Evolutionary conservation across 495 filamentous ascomycete genomes (phyloP).

Genomic region (Usnea hakonensis): DNA sequence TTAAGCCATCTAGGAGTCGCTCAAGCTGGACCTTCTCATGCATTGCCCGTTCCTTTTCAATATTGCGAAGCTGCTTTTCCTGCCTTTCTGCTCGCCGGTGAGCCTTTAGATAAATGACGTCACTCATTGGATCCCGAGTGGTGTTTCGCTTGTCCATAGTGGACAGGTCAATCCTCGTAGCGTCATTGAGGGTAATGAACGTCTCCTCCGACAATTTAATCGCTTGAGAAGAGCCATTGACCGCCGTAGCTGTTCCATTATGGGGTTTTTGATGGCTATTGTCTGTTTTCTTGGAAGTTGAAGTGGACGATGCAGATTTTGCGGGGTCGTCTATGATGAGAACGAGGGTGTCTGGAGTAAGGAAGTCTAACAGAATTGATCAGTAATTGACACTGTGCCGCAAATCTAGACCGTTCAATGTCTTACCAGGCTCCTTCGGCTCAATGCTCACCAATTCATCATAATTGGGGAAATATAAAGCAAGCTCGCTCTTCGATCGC

Average conservation of each 20-base stretch:
- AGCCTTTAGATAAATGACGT: conserved; percentile 56
- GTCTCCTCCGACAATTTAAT: conserved; percentile 25
- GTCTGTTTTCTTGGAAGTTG: conserved; percentile 30
- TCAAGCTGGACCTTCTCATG: conserved; percentile 88
- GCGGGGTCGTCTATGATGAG: conserved; percentile 40
- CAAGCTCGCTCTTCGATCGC: conserved; percentile 78
- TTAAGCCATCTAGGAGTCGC: conserved; percentile 74
- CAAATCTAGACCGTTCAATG: not conserved
- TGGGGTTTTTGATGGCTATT: conserved; percentile 9
- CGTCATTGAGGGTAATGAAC: conserved; percentile 38
- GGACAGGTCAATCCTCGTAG: conserved; percentile 48
- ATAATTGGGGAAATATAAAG: conserved; percentile 82
- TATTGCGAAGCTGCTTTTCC: conserved; percentile 88
- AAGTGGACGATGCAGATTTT: conserved; percentile 25
- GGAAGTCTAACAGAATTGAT: conserved; percentile 31
- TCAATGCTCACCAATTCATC: conserved; percentile 83
- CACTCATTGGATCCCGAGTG: conserved; percentile 59
- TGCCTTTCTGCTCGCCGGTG: conserved; percentile 76
- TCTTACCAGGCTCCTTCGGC: conserved; percentile 64
- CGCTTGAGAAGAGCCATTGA: conserved; percentile 16
- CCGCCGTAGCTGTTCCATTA: not conserved
- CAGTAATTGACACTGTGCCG: not conserved
- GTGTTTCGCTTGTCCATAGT: conserved; percentile 38
- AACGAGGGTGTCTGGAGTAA: conserved; percentile 39
- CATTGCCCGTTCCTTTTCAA: conserved; percentile 83